Evolutionary conservation across 495 filamentous ascomycete species (phyloP), one percentile per base, ranked within the genome.

Genomic region (Immersiella caudata): DNA sequence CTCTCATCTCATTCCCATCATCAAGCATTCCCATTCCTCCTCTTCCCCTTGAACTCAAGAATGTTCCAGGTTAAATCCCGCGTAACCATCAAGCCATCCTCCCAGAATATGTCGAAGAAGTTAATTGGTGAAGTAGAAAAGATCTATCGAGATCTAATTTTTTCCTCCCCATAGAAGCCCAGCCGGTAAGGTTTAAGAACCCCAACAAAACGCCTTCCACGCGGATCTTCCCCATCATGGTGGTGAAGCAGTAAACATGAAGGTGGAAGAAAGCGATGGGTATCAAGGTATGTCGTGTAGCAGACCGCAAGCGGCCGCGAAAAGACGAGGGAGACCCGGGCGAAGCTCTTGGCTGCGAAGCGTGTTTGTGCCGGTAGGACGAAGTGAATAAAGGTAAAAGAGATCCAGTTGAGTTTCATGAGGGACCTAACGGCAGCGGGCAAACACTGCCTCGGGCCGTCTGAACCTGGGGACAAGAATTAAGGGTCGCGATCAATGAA

Each of bases 131-230:
- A 55, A 64, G n/a, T 40, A 6, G 61, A 52, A 46, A 50, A 62
- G 60, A 64, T 64, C 61, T 40, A 55, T 64, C 61, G 20, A 54
- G 61, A 64, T 64, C 61, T 33, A 63, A n/a, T n/a, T n/a, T 54
- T 12, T 24, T 20, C 26, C 62, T 24, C 40, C 62, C 26, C 63
- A 14, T 24, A 36, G 6, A 49, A 57, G 51, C 18, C 62, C 63
- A 57, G 52, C 63, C 63, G 36, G 50, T 26, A 50, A 51, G 33
- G 33, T 33, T 33, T 51, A 20, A 29, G n/a, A 55, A 55, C 21
- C 20, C 51, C 29, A 22, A 35, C 27, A 27, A 35, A 24, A 21
- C 29, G 51, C 52, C 33, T 21, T 57, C n/a, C 50, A 20, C 8
- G 16, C 12, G 16, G 1, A 14, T 58, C 52, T 27, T 27, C 4